Evolutionary conservation across 2,329 filamentous ascomycete genomes (phyloP), one percentile per base, ranked within the genome.

Genomic region (Scytalidium sp.): DNA sequence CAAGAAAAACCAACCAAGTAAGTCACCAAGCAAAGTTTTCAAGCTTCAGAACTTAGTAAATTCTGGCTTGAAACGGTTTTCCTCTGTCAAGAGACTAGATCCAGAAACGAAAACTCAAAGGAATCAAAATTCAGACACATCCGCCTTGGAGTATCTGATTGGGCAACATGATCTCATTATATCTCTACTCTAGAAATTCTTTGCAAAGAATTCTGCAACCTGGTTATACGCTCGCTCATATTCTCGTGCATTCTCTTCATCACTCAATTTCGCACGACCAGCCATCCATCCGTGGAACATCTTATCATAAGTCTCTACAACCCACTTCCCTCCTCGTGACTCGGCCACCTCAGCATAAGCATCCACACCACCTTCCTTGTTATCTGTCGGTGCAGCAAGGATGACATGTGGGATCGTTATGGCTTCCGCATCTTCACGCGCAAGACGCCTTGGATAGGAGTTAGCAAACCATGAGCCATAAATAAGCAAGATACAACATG

Each of bases 231-330:
- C 76, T 40, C 73, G 68, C 56, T 70, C 67, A 58, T 70, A 79
- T 60, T 78, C 73, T 51, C 67, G 71, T 54, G 65, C 58, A 49
- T 74, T 75, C 25, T 67, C 68, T 50, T 73, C 67, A 10, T 75
- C 65, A 11, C 68, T 62, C 10, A 80, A 59, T 36, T 79, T 65
- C 0, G 76, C 72, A 25, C 77, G 68, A 0, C 76, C 75, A 2
- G 75, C 77, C 78, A 81, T 80, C 76, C 76, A 80, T 20, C 75
- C 75, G 53, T 79, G 75, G 55, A 66, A 67, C 72, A 75, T 76
- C 23, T 56, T 68, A 2, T 54, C 43, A 41, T 25, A 19, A 47
- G 43, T 41, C 20, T 47, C 46, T 55, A 75, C 72, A 15, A 77
- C 69, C 42, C 69, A 59, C 15, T 36, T 36, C 15, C 53, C 56